These are phyloP conservation scores for Colletotrichum plurivorum DNA, from an alignment of 2,329 filamentous ascomycete genomes.

Conservation along the genomic window DNA sequence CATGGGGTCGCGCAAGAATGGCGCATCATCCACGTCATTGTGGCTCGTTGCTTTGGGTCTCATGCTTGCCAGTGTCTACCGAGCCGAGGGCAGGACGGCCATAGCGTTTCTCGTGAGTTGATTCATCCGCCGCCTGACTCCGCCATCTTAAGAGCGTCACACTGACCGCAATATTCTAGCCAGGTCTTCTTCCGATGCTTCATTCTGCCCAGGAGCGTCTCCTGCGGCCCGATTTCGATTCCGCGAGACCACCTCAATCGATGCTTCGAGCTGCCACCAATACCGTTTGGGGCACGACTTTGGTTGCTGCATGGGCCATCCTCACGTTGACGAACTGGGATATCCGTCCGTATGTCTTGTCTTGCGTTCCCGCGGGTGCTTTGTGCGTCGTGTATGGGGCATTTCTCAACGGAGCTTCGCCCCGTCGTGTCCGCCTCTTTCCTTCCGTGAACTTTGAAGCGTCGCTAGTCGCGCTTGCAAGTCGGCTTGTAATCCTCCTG, in stretches of 20 bases:
- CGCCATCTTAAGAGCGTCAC: not conserved
- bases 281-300: not conserved
- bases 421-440: not conserved
- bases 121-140: not conserved
- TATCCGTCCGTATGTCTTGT: not conserved
- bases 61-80: not conserved
- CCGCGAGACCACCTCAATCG: not conserved
- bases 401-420: not conserved
- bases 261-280: not conserved
- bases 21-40: not conserved
- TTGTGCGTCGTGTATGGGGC: not conserved
- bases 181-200: not conserved
- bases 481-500: not conserved
- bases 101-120: not conserved
- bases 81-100: not conserved
- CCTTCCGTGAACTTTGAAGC: not conserved
- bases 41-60: not conserved
- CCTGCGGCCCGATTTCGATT: not conserved
- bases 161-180: not conserved
- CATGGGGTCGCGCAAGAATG: too few species aligned
- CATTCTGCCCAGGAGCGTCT: not conserved
- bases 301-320: not conserved
- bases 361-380: not conserved
- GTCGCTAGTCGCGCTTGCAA: not conserved
- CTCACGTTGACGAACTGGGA: constrained; percentile 8